Conservation (phyloP, 306 rosid genomes). For the Chamaecrista fasciculata region DNA sequence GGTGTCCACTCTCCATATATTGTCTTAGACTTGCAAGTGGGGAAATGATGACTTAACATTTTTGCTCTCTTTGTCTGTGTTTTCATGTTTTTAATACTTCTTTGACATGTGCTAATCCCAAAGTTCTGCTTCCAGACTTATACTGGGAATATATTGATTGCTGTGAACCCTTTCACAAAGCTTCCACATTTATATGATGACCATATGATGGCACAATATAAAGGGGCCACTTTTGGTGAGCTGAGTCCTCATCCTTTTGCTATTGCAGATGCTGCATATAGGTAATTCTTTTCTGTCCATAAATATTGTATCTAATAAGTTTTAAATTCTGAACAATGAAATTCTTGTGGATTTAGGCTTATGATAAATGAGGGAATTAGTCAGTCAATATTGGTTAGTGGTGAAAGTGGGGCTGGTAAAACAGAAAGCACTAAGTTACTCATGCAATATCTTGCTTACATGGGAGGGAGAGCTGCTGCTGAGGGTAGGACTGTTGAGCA, state of each 20-base stretch:
- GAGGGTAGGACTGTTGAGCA: conserved; percentile 91
- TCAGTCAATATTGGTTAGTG: conserved; percentile 88
- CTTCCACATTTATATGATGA: conserved; percentile 83
- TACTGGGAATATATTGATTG: conserved; percentile 82
- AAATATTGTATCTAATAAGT: conserved; percentile 2
- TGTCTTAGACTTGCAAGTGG: not conserved
- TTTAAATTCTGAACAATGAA: conserved; percentile 9
- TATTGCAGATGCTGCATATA: conserved; percentile 86
- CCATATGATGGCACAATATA: conserved; percentile 90
- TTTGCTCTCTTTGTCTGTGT: conserved; percentile 10
- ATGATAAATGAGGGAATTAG: conserved; percentile 79
- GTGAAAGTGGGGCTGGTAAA: conserved; percentile 95
- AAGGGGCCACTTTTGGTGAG: conserved; percentile 86
- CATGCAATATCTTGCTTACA: conserved; percentile 88
- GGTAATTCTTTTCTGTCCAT: conserved; percentile 41
- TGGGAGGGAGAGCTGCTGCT: conserved; percentile 82
- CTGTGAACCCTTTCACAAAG: conserved; percentile 78
- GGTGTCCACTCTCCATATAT: not conserved
- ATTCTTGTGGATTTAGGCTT: conserved; percentile 48
- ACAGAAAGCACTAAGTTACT: conserved; percentile 89
- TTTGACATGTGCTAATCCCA: conserved; percentile 26
- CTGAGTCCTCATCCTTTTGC: conserved; percentile 91
- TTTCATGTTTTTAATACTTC: conserved; percentile 3
- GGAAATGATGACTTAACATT: not conserved
- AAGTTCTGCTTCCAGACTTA: conserved; percentile 58